phyloP scores from a whole-genome alignment of 306 rosid genomes.

The Delonix regia region DNA sequence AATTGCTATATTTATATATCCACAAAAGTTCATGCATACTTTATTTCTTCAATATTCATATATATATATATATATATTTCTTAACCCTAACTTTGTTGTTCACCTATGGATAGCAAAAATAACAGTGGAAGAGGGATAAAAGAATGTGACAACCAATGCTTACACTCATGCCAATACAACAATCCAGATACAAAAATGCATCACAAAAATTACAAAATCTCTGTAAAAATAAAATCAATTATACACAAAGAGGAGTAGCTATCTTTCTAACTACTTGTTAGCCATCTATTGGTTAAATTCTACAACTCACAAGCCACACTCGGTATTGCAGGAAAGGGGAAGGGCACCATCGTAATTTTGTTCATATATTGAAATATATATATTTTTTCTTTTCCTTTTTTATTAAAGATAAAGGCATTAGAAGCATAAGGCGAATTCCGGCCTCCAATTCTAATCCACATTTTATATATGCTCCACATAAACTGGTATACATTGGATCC shows the following conservation, averaged over 20 bases:
- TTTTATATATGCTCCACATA: conserved; percentile 22
- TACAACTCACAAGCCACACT: neutral
- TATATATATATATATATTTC: too few relatives aligned
- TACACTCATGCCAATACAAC: conserved; percentile 22
- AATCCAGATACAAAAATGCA: conserved; percentile 48
- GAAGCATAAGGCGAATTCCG: neutral
- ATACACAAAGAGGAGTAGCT: conserved; percentile 52
- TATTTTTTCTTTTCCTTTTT: too few relatives aligned
- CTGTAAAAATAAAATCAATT: conserved; percentile 28
- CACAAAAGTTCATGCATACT: too few relatives aligned
- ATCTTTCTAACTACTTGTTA: conserved; percentile 56
- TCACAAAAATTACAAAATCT: conserved; percentile 53
- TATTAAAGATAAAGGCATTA: neutral
- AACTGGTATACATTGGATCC: conserved; percentile 11
- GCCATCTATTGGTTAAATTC: conserved; percentile 54
- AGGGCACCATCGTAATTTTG: neutral
- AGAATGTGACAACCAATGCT: neutral
- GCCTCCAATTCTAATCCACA: neutral
- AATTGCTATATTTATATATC: too few relatives aligned
- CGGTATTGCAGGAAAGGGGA: neutral
- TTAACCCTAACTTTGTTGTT: too few relatives aligned
- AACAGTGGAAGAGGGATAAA: too few relatives aligned
- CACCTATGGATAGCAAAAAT: neutral
- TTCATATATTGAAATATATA: neutral
- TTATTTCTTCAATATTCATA: too few relatives aligned